Evolutionary conservation across 805 yeast species (phyloP).

Genomic region (Candida michaelii): DNA sequence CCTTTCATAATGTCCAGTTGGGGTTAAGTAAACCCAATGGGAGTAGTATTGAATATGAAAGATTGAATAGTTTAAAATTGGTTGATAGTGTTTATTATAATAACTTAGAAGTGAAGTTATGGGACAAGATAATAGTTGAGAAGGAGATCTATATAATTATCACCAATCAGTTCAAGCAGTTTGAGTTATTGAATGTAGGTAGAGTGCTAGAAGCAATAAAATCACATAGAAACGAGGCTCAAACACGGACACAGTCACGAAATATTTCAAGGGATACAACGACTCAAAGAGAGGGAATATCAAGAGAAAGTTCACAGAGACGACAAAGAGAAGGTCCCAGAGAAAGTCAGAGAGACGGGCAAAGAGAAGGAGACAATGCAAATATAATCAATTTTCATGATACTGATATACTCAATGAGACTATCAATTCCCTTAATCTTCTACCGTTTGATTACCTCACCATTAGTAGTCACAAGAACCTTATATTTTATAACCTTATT

Average conservation of each 20-base stretch:
- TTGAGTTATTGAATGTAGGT: conserved; percentile 10
- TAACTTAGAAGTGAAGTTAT: conserved; percentile 12
- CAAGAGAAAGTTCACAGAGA: too few relatives aligned
- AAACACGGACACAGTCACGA: too few relatives aligned
- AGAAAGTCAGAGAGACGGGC: too few relatives aligned
- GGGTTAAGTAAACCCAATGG: conserved; percentile 12
- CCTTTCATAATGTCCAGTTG: conserved; percentile 11
- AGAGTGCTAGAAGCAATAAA: not conserved
- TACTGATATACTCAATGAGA: conserved; percentile 4
- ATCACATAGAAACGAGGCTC: not conserved
- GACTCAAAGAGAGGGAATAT: too few relatives aligned
- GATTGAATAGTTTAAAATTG: conserved; percentile 8
- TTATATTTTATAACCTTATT: conserved; percentile 14
- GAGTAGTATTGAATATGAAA: conserved; percentile 12
- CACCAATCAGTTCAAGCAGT: conserved; percentile 13
- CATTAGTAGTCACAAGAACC: conserved; percentile 11
- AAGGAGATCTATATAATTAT: conserved; percentile 9
- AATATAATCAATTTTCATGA: conserved; percentile 1
- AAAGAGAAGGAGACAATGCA: too few relatives aligned
- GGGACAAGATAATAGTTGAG: conserved; percentile 12
- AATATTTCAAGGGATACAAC: too few relatives aligned
- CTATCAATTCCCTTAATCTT: conserved; percentile 10
- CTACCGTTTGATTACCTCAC: conserved; percentile 16
- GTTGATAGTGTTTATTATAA: conserved; percentile 3
- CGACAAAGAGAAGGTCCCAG: too few relatives aligned